Evolutionary conservation across 805 yeast genomes (phyloP).

Genomic region (Schizosaccharomyces cryophilus): DNA sequence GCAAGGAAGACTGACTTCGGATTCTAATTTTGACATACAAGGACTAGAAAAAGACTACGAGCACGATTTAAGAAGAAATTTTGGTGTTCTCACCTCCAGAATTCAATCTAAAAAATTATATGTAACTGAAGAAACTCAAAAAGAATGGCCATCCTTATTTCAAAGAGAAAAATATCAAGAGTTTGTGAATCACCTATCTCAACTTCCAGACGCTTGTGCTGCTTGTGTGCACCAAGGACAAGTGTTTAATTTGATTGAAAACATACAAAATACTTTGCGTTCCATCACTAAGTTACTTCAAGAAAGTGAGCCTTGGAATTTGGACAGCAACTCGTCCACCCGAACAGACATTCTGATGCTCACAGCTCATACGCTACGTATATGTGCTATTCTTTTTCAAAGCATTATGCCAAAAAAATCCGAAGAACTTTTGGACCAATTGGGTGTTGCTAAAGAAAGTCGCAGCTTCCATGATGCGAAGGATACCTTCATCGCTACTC

Average conservation of each 20-base stretch:
- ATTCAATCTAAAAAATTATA: conserved; percentile 45
- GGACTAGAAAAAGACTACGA: conserved; percentile 33
- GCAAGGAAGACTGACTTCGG: conserved; percentile 49
- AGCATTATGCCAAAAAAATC: conserved; percentile 56
- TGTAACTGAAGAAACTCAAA: conserved; percentile 17
- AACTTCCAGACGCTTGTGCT: background rate
- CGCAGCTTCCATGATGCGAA: background rate
- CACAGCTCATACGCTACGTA: conserved; percentile 48
- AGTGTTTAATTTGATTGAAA: background rate
- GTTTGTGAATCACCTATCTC: background rate
- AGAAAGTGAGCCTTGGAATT: conserved; percentile 13
- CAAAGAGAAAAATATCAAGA: background rate
- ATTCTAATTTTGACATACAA: conserved; percentile 54
- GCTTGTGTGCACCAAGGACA: background rate
- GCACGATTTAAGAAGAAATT: conserved; percentile 36
- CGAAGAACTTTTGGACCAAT: conserved; percentile 23
- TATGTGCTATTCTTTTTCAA: conserved; percentile 37
- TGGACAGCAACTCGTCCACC: background rate
- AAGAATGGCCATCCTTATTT: background rate
- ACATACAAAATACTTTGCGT: background rate
- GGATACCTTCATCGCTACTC: background rate
- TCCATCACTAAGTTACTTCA: background rate
- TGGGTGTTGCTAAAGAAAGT: background rate
- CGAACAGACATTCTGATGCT: conserved; percentile 22
- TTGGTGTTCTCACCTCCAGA: conserved; percentile 60